Base-by-base conservation (phyloP, 495 filamentous ascomycete species). In the Cladorrhinum samala region DNA sequence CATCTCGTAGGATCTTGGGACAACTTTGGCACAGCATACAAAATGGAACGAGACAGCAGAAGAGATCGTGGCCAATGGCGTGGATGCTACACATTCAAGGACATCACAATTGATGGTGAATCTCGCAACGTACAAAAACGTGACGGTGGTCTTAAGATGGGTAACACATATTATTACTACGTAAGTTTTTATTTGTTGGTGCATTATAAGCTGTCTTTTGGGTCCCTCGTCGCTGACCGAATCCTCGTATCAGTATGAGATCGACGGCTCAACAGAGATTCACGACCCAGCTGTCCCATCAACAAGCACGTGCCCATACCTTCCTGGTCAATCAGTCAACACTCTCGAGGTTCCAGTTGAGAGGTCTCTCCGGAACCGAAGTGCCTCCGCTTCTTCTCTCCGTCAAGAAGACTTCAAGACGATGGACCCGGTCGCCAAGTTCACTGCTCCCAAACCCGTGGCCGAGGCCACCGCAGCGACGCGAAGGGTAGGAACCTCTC, bases 91-190 rank as follows among this genome's bases (percentile, higher is more conserved):
- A 78, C 80, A 3, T 95, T 93, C 67, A 79, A 85, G 54, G 82
- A 92, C 63, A 94, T 93, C 57, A 81, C 87, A 52, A 88, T 84
- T 55, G 91, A 95, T 65, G 89, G 89, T 18, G 78, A 86, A 49
- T 62, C 73, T 13, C 68, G 75, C 40, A 69, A 72, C 41, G 70
- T 68, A 11, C 68, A 76, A 39, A 82, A 82, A 61, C 81, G 90
- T 50, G 77, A 78, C 27, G 91, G 90, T 24, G 91, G 85, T 19
- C 76, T 96, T 51, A 93, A 87, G 68, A 93, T 93, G 87, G 91
- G 90, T 23, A 83, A 83, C n/a, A 90, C 83, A 8, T 95, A 95
- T 70, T 95, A 91, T 80, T 96, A 94, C 73, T 95, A 91, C 71
- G 89, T 93, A 70, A 71, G 89, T 71, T 14, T n/a, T n/a, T n/a